phyloP scores from a whole-genome alignment of 768 basidiomycete species.

The Pulveroboletus sp. region DNA sequence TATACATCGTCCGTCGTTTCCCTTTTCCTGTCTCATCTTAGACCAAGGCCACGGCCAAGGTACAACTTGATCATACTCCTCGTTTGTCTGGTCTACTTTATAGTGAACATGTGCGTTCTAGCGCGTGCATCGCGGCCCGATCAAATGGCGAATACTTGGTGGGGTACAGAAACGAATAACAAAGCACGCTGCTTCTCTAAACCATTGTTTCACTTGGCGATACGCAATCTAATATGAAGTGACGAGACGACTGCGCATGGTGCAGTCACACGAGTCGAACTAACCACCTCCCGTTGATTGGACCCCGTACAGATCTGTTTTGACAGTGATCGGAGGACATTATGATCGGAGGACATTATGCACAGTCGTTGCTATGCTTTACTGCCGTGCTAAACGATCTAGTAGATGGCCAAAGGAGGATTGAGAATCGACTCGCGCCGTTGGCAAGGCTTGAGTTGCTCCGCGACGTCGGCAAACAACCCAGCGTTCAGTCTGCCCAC shows the following conservation, averaged over 20 bases:
- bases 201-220: neutral
- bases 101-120: neutral
- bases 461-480: neutral
- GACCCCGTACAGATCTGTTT: no score
- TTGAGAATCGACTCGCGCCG: neutral
- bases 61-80: neutral
- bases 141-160: neutral
- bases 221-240: neutral
- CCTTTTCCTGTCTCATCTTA: constrained; percentile 29
- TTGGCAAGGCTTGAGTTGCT: neutral
- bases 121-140: neutral
- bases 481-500: neutral
- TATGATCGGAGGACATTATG: no score
- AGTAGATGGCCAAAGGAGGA: neutral
- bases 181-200: no score
- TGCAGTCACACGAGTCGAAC: neutral
- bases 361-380: no score
- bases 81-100: neutral
- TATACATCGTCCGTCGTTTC: neutral
- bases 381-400: no score
- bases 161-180: neutral
- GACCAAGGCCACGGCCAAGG: neutral
- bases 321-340: neutral
- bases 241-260: no score
- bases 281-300: neutral